Base-by-base conservation (phyloP, 2,329 filamentous ascomycete species). In the Phaeosphaeria sp. region DNA sequence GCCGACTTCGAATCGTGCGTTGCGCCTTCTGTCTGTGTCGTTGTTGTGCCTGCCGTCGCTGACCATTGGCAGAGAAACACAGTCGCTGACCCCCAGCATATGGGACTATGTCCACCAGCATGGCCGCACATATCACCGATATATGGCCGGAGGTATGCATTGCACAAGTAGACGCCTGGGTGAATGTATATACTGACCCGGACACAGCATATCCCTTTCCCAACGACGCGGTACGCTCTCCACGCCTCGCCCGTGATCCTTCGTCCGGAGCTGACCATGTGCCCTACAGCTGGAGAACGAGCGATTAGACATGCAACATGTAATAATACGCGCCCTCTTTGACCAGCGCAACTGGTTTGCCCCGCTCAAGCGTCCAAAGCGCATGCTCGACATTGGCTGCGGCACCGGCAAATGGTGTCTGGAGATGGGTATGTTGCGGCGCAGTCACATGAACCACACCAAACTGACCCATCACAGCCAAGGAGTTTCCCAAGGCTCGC, bases 371-470 rank as follows among this genome's bases (percentile, higher is more conserved):
- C 55, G 57, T 30, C 77, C 78, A 4, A 68, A 66, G 39, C 73
- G 67, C 46, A 74, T 80, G 49, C 60, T 80, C 21, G 78, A 80
- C 60, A 77, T 80, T 56, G 78, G 78, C 39, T 79, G 77, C 8
- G 78, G 78, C 24, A 79, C 77, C 3, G 78, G 78, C 5, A 74
- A 70, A 55, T 80, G 78, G 78, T 77, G 76, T 17, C 71, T 76
- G 44, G 74, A 79, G 49, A 78, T 80, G 68, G 78, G 77, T 79
- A 67, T 6, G 74, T 68, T 24, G 40, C 27, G 42, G 36, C 33
- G 30, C 56, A 27, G 30, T 21, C 18, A 22, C 39, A 22, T 42
- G 50, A 30, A 11, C 27, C 20, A n/a, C 55, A 17, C 2, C 18
- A 22, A 21, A 54, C 68, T 76, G 53, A 76, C 66, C 25, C 49